Base-by-base conservation (phyloP, 768 basidiomycete genomes). In the Mycena metata region DNA sequence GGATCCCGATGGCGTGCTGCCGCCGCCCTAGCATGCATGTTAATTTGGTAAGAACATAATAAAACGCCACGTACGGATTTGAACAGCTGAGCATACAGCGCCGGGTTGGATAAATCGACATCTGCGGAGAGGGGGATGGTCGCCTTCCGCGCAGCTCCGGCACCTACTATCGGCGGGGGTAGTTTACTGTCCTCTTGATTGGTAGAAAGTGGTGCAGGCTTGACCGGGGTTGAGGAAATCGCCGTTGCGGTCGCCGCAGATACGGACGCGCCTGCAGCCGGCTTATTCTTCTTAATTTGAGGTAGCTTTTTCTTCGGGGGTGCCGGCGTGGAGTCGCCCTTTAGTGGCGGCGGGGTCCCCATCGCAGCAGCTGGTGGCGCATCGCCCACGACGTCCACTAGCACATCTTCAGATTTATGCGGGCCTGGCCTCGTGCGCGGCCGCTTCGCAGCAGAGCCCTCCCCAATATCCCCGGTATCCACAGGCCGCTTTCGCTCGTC, bases 231-330 rank as follows among this genome's bases (percentile, higher is more conserved):
- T 8, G 67, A 69, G 17, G 51, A 19, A 9, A 50, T 60, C 43
- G 62, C 58, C 71, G 77, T 51, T 72, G 71, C 74, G 23, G 64
- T 60, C 15, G 77, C 73, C 30, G 76, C 63, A 39, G 78, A 43
- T 1, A 72, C 74, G 24, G 82, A 74, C 30, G 71, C 58, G 13
- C 68, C 43, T 39, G 66, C 69, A 11, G 73, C 69, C 49, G 75
- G 67, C 76, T 90, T 90, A 77, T 82, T 88, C 79, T 91, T 91
- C 81, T 86, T 91, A 68, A 91, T 91, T n/a, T 86, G 79, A 0
- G 90, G 89, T 23, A 90, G 81, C 74, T 91, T 92, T 76, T 89
- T 91, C 81, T 87, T 90, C n/a, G 77, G 74, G n/a, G 81, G 65
- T n/a, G 75, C 66, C 5, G 80, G 74, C 15, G 81, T 76, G 26